phyloP scores from a whole-genome alignment of 2,329 filamentous ascomycete species.

The Aspergillus arachidicola region DNA sequence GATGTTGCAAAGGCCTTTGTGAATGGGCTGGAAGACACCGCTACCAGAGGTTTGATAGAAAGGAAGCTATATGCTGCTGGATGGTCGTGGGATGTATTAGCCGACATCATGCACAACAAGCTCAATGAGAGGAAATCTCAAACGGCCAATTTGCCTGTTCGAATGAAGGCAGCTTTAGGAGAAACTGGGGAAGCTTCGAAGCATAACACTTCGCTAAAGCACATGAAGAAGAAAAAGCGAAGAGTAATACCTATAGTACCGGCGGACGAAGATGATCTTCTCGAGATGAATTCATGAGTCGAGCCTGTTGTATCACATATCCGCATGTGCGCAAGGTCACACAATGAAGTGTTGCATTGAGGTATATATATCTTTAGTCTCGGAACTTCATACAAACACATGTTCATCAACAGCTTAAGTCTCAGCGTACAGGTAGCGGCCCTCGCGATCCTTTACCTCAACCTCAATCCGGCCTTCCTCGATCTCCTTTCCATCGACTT shows the following conservation, averaged over 20 bases:
- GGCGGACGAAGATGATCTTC: conserved; percentile 29
- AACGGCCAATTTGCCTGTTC: background rate
- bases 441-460: conserved; percentile 74
- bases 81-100: conserved; percentile 29
- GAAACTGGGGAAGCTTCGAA: background rate
- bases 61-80: conserved; percentile 25
- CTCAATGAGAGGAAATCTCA: background rate
- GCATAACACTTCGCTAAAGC: background rate
- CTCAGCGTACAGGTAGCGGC: conserved; percentile 75
- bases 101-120: conserved; percentile 14
- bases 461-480: conserved; percentile 85
- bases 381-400: background rate
- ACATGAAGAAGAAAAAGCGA: conserved; percentile 23
- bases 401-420: conserved; percentile 49
- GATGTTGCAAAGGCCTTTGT: conserved; percentile 35
- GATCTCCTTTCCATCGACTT: conserved; percentile 77
- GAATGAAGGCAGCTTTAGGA: background rate
- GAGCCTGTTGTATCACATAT: background rate
- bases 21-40: conserved; percentile 29
- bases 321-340: background rate
- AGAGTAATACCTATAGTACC: conserved; percentile 34
- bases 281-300: conserved; percentile 7
- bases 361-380: conserved; percentile 9
- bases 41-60: conserved; percentile 22
- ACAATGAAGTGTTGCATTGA: background rate